Evolutionary conservation across 495 filamentous ascomycete genomes (phyloP).

Genomic region (Aspergillus bertholletiae): DNA sequence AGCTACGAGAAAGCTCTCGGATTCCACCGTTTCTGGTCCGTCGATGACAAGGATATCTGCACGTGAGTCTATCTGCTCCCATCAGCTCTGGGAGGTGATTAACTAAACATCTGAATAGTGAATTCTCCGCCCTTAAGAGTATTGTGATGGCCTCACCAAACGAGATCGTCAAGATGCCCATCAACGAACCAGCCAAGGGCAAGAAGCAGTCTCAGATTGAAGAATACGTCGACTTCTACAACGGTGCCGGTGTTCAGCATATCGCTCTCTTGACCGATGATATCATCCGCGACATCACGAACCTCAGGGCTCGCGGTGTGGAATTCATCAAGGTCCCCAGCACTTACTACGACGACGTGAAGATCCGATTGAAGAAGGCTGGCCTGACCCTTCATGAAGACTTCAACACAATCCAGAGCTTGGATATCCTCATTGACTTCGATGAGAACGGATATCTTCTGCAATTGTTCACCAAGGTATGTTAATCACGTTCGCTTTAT

Average conservation of each 20-base stretch:
- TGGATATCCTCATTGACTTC: conserved; percentile 89
- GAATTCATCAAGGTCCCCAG: conserved; percentile 84
- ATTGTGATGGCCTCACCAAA: conserved; percentile 86
- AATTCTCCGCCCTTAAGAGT: conserved; percentile 78
- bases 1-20: conserved; percentile 83
- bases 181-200: conserved; percentile 89
- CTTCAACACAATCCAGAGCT: conserved; percentile 62
- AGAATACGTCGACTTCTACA: conserved; percentile 86
- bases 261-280: conserved; percentile 78
- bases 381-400: conserved; percentile 64
- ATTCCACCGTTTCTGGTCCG: conserved; percentile 93
- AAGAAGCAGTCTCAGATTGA: conserved; percentile 88
- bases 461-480: conserved; percentile 79
- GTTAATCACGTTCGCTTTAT: conserved; percentile 1
- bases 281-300: conserved; percentile 70
- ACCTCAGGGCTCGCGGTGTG: conserved; percentile 73
- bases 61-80: conserved; percentile 41
- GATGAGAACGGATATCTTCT: conserved; percentile 84
- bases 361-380: conserved; percentile 54
- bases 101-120: conserved; percentile 33
- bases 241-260: conserved; percentile 84
- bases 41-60: conserved; percentile 82
- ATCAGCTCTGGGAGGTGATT: neutral
- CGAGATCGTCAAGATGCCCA: conserved; percentile 88
- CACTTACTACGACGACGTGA: conserved; percentile 79